A percentile compares a stretch with the other conserved stretches of the same genome.
These are phyloP conservation scores for Hypoxylon sp. DNA, from an alignment of 2,329 filamentous ascomycete genomes.

Conservation along the genomic window DNA sequence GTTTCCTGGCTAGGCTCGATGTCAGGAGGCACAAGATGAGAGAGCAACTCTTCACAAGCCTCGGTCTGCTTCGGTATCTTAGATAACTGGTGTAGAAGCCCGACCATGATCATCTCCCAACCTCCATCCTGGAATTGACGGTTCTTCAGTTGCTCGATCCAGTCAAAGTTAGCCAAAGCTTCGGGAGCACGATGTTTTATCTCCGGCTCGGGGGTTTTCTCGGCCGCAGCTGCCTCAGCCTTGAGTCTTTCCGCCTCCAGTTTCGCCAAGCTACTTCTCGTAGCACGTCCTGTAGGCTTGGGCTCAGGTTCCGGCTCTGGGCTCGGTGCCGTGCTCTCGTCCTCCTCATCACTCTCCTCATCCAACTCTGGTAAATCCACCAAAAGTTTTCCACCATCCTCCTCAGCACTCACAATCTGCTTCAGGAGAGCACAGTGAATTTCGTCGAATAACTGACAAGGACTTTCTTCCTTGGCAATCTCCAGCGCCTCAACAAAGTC, in stretches of 20 bases:
- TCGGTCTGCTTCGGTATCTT: slow-evolving; percentile 78
- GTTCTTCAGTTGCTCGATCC: slow-evolving; percentile 86
- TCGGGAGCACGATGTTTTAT: slow-evolving; percentile 80
- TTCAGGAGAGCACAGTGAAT: slow-evolving; percentile 94
- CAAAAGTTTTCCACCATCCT: slow-evolving; percentile 83
- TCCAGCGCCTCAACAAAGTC: slow-evolving; percentile 92
- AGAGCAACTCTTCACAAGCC: slow-evolving; percentile 83
- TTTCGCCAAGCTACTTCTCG: slow-evolving; percentile 88
- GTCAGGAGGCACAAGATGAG: slow-evolving; percentile 84
- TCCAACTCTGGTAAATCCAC: slow-evolving; percentile 83
- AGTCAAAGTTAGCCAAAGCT: slow-evolving; percentile 80
- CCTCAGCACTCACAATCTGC: slow-evolving; percentile 82
- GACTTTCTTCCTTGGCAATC: slow-evolving; percentile 79
- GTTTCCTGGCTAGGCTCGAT: slow-evolving; percentile 82
- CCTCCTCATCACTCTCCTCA: slow-evolving; percentile 76
- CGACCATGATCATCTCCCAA: slow-evolving; percentile 92
- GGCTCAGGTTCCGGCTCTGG: slow-evolving; percentile 81
- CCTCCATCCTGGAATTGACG: slow-evolving; percentile 90
- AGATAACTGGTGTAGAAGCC: slow-evolving; percentile 87
- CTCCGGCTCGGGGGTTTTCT: slow-evolving; percentile 64
- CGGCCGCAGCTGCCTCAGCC: slow-evolving; percentile 70
- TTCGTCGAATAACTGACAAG: slow-evolving; percentile 90
- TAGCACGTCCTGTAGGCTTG: slow-evolving; percentile 78
- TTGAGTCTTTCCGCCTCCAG: slow-evolving; percentile 79
- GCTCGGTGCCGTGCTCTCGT: slow-evolving; percentile 65